Percentiles rank a stretch among this genome's conserved stretches.
Conservation (phyloP, 1,284 basidiomycete species). For the Ustilago bromivora region DNA sequence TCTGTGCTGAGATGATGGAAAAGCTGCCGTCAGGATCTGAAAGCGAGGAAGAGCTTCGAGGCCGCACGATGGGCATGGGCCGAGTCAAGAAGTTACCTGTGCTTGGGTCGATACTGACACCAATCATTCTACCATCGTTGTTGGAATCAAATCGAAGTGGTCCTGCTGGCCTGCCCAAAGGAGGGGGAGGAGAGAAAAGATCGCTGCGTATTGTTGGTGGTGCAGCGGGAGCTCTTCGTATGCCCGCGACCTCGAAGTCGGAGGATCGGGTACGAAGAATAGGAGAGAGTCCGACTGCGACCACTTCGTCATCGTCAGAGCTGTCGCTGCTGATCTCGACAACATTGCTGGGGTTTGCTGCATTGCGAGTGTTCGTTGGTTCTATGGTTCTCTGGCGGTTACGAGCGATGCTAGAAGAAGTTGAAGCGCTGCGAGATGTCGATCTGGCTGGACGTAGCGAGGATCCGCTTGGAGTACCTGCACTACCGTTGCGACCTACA, state of each 20-base stretch:
- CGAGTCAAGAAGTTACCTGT: conserved; percentile 39
- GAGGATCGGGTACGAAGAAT: conserved; percentile 1
- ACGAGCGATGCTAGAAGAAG: conserved; percentile 10
- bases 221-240: conserved; percentile 16
- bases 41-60: conserved; percentile 7
- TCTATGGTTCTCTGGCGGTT: not conserved
- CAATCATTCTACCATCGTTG: conserved; percentile 9
- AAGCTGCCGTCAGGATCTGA: conserved; percentile 31
- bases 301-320: conserved; percentile 27
- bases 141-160: conserved; percentile 9
- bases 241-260: conserved; percentile 33
- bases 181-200: conserved; percentile 32
- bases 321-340: conserved; percentile 51
- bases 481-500: not conserved
- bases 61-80: conserved; percentile 36
- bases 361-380: not conserved
- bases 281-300: conserved; percentile 9
- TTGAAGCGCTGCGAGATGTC: conserved; percentile 4
- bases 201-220: conserved; percentile 4
- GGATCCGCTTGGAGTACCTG: not conserved
- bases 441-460: conserved; percentile 2
- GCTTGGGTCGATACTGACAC: conserved; percentile 31
- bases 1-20: conserved; percentile 19
- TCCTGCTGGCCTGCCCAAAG: conserved; percentile 12
- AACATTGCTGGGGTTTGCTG: conserved; percentile 9